Evolutionary conservation across 371 early-diverging fungal species (phyloP).

Genomic region (Haplosporangium sp.): DNA sequence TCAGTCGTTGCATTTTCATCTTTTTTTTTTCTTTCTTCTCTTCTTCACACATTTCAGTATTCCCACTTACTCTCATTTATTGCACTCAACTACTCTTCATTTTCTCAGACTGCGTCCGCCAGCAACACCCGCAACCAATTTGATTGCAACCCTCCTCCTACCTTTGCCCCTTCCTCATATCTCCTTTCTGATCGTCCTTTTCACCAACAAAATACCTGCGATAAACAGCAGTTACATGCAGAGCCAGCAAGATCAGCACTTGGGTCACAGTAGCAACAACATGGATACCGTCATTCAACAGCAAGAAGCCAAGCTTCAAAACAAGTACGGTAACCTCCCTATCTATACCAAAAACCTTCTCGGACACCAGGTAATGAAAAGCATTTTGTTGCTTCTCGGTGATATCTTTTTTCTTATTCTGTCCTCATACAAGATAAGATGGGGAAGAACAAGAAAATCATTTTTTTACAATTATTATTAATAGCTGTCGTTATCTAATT

Average conservation of each 20-base stretch:
- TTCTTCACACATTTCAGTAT: not conserved
- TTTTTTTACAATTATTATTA: no score
- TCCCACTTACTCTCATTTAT: not conserved
- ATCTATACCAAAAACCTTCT: constrained; percentile 35
- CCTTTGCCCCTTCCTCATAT: not conserved
- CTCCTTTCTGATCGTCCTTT: not conserved
- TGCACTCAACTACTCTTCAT: not conserved
- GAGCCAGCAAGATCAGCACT: constrained; percentile 42
- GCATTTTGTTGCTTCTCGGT: no score
- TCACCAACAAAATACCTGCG: not conserved
- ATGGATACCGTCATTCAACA: constrained; percentile 33
- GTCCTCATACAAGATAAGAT: no score
- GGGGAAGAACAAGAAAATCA: no score
- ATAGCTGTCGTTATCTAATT: no score
- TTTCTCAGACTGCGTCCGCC: not conserved
- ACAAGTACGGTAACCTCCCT: constrained; percentile 39
- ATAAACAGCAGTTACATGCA: constrained; percentile 21
- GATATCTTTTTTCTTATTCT: no score
- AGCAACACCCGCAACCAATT: not conserved
- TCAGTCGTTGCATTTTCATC: not conserved
- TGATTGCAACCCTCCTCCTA: not conserved
- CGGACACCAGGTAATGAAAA: constrained; percentile 39
- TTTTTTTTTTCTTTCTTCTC: not conserved
- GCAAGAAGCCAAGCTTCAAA: constrained; percentile 39
- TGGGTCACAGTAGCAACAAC: constrained; percentile 27